Evolutionary conservation across 108 stramenopile genomes (phyloP), one percentile per base, ranked within the genome.

Genomic region (Fistulifera solaris): DNA sequence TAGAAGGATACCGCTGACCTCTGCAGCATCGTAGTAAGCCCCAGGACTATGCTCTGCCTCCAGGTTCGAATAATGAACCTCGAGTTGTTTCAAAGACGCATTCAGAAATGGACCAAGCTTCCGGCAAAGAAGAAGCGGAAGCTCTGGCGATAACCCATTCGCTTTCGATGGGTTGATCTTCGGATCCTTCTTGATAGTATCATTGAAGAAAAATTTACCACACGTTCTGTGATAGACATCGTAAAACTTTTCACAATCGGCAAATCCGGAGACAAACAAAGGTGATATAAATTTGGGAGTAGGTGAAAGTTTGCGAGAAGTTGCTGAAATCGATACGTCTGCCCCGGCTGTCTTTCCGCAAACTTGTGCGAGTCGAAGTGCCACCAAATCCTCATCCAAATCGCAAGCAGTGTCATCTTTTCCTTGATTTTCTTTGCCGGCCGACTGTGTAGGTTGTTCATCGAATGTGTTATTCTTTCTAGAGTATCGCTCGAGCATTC

Each of bases 181-280:
- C 8, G 31, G 31, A 35, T 8, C 31, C 3, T 35, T 35, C 31
- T 35, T 35, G 3, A 6, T 8, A 35, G 31, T 35, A 3, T 35
- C 31, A 8, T 35, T 8, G 31, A 8, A 35, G 8, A 3, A 35
- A 3, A 35, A 6, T 15, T 59, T 40, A 23, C 84, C 85, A 41
- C 49, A 54, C 23, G 65, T 62, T 55, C 80, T 87, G 45, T 70
- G 44, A 39, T 70, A 76, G n/a, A 80, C 52, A 49, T 87, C 78
- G 46, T 62, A 78, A 18, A 83, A 70, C n/a, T 58, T 40, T 19
- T 59, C 54, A 48, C 81, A 82, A 52, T 80, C 71, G 26, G 80
- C 79, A 22, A 62, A 63, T 22, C 85, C 85, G 11, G 41, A 53
- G 44, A 81, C 49, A 38, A 54, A 64, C 38, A 79, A 8, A 41